Evolutionary conservation across 2,329 filamentous ascomycete species (phyloP), one percentile per base, ranked within the genome.

Genomic region (Helotiales sp.): DNA sequence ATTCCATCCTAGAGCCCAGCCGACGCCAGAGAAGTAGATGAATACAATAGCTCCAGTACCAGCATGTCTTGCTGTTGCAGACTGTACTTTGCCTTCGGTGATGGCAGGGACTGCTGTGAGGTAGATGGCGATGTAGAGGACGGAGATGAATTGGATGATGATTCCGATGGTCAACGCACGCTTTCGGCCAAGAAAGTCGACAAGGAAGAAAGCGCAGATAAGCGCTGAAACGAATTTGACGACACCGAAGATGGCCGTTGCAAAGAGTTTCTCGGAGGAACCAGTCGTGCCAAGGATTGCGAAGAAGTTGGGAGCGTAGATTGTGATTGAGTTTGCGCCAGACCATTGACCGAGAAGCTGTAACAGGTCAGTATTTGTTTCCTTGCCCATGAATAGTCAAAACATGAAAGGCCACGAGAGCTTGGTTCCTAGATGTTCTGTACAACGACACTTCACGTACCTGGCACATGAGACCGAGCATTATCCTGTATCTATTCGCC

Each of bases 121-220:
- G 74, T 86, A 88, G 2, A 73, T 70, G 0, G 84, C 85, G 10
- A 88, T 76, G 69, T 88, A 88, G 61, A 84, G 63, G 82, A 88
- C 86, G 12, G 84, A 66, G 12, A 88, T 71, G 19, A 79, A 78
- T 69, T 88, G 85, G 1, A 87, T 74, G 2, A 76, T 76, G 63
- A 88, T 87, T 3, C 86, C 86, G 0, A 79, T 70, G 17, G 86
- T 76, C 0, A 88, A 77, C 0, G 86, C 78, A 9, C 85, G 82
- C 73, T 91, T 92, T 57, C 90, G 86, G 4, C 90, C 90, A 62
- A 93, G 86, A 57, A 89, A 85, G 66, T 93, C 90, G 63, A 93
- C 89, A 7, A 93, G 80, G 80, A 93, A 91, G 54, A 93, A 79
- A 0, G 89, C 89, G 70, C 89, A 93, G 34, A 83, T 64, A 31